Conservation (phyloP, 768 basidiomycete species). For the Roridomyces roridus region DNA sequence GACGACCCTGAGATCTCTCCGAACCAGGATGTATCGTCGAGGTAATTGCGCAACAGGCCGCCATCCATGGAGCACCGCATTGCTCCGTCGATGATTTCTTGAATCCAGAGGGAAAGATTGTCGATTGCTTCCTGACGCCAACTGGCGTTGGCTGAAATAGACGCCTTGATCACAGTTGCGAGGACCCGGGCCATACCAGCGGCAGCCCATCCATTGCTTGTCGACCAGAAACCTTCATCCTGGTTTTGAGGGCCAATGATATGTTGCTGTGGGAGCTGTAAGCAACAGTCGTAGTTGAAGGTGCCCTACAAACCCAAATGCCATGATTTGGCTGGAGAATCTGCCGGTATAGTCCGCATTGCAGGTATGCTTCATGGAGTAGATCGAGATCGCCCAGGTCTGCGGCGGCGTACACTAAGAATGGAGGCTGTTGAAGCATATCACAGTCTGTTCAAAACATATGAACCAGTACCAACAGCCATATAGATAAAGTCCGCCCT, state of each 20-base stretch:
- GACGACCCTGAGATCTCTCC: constrained; percentile 52
- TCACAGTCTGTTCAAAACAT: neutral
- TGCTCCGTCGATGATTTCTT: constrained; percentile 53
- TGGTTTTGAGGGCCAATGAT: constrained; percentile 27
- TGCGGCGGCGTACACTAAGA: constrained; percentile 48
- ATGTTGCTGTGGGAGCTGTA: constrained; percentile 28
- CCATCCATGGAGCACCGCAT: constrained; percentile 36
- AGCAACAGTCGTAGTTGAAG: too few species aligned
- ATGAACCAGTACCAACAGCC: constrained; percentile 23
- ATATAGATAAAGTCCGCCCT: constrained; percentile 48
- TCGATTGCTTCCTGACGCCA: constrained; percentile 35
- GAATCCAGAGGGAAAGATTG: constrained; percentile 43
- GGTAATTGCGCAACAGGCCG: constrained; percentile 50
- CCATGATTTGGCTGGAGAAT: constrained; percentile 32
- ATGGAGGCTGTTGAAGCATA: constrained; percentile 35
- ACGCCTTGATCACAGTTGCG: constrained; percentile 52
- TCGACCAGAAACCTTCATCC: constrained; percentile 29
- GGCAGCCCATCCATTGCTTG: constrained; percentile 31
- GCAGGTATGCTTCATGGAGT: constrained; percentile 45
- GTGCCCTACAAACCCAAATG: constrained; percentile 33
- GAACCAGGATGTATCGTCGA: constrained; percentile 41
- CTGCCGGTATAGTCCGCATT: constrained; percentile 47
- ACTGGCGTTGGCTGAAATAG: constrained; percentile 30
- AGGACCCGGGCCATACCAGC: constrained; percentile 36
- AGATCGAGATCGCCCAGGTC: constrained; percentile 40